Conservation (phyloP, 352 stramenopile species). For the Thraustotheca clavata region DNA sequence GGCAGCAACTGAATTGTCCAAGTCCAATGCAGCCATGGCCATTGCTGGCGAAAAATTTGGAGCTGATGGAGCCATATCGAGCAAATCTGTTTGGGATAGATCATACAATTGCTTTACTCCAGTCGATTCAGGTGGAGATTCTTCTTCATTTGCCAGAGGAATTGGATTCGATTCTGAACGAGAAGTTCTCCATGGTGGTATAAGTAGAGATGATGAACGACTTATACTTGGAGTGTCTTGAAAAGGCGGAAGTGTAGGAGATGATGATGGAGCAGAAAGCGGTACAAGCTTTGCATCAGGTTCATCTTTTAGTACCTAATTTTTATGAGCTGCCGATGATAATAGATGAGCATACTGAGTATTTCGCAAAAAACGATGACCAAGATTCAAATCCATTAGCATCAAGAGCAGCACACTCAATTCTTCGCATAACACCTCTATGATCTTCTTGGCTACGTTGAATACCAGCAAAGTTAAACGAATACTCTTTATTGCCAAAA, state of each 20-base stretch:
- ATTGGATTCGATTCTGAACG: background rate
- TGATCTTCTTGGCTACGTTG: background rate
- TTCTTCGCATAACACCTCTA: background rate
- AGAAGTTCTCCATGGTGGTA: background rate
- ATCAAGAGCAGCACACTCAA: conserved; percentile 5
- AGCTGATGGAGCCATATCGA: background rate
- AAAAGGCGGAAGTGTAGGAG: background rate
- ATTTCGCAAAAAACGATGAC: conserved; percentile 5
- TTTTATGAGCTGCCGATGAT: background rate
- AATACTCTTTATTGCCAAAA: background rate
- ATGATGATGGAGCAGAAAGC: background rate
- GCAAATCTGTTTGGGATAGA: background rate
- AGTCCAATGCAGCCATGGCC: too few relatives aligned
- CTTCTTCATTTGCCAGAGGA: background rate
- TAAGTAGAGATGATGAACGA: background rate
- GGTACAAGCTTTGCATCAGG: background rate
- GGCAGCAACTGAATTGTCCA: too few relatives aligned
- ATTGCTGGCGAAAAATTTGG: background rate
- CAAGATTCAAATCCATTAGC: conserved; percentile 9
- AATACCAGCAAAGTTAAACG: conserved; percentile 4
- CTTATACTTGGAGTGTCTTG: background rate
- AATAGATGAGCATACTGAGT: background rate
- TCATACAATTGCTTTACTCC: background rate
- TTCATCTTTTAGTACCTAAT: background rate
- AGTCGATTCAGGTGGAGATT: background rate